Conservation (phyloP, 305 asterid species). For the Solanum hybrid region DNA sequence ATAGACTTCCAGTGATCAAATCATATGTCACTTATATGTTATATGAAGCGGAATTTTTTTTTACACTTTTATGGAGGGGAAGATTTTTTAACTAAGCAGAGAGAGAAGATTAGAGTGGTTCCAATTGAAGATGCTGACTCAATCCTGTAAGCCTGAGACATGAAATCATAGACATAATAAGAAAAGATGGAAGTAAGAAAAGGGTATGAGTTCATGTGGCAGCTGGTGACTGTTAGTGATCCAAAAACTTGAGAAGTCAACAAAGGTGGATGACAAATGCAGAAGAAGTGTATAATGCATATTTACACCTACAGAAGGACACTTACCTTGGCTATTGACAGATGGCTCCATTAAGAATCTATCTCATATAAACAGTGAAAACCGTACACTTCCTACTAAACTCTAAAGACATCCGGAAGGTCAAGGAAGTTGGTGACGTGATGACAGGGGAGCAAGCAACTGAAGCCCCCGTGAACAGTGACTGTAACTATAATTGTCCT, state of each 20-base stretch:
- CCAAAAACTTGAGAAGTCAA: not conserved
- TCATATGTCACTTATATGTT: not conserved
- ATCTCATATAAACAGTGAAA: not conserved
- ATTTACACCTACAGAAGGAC: not conserved
- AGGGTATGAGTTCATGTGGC: not conserved
- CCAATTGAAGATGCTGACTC: not conserved
- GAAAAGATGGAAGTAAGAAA: not conserved
- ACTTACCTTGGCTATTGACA: not conserved
- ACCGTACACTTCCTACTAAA: not conserved
- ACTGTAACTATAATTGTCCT: not conserved
- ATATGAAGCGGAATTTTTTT: not conserved
- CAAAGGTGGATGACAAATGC: not conserved
- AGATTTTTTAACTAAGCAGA: not conserved
- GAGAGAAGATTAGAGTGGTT: not conserved
- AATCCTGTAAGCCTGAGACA: not conserved
- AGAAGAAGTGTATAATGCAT: not conserved
- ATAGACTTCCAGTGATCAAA: not conserved
- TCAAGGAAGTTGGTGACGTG: not conserved
- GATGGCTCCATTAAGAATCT: not conserved
- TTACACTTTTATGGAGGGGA: not conserved
- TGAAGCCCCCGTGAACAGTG: not conserved
- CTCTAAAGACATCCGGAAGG: not conserved
- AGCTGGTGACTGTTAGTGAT: not conserved
- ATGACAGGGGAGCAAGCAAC: not conserved
- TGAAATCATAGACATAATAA: not conserved